Conservation (phyloP, 129 eudicot genomes). For the Logfia minima region DNA sequence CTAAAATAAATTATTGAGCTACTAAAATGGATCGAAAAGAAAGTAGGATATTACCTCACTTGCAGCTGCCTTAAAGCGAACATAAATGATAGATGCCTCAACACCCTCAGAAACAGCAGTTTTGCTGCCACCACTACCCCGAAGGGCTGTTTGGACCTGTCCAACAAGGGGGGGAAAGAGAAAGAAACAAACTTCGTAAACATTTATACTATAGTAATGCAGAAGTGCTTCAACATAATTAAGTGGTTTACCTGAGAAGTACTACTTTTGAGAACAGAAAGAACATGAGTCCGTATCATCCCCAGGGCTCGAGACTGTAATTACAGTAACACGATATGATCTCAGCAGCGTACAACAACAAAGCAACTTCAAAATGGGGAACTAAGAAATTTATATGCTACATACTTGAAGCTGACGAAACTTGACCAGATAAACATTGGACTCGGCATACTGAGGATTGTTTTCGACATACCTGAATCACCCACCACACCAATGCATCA, state of each 20-base stretch:
- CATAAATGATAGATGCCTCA: slow-evolving; percentile 92
- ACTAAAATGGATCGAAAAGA: slow-evolving; percentile 16
- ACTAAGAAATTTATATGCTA: neutral
- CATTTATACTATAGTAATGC: slow-evolving; percentile 6
- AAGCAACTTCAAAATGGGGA: slow-evolving; percentile 22
- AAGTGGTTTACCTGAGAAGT: slow-evolving; percentile 74
- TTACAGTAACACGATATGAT: slow-evolving; percentile 5
- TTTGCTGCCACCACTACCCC: slow-evolving; percentile 61
- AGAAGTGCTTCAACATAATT: slow-evolving; percentile 8
- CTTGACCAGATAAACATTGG: slow-evolving; percentile 88
- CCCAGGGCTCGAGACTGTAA: slow-evolving; percentile 87
- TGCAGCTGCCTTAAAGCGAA: slow-evolving; percentile 97
- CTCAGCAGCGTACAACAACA: slow-evolving; percentile 7
- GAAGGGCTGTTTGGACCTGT: slow-evolving; percentile 85
- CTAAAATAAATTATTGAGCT: slow-evolving; percentile 14
- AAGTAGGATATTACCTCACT: slow-evolving; percentile 66
- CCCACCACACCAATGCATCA: slow-evolving; percentile 4
- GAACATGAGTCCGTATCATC: slow-evolving; percentile 85
- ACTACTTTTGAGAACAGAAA: slow-evolving; percentile 79
- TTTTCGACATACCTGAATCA: slow-evolving; percentile 78
- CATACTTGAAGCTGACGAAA: slow-evolving; percentile 97
- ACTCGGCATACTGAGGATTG: slow-evolving; percentile 99
- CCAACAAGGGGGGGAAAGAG: neutral
- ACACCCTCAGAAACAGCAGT: slow-evolving; percentile 81
- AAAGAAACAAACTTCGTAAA: neutral